These are phyloP conservation scores for Hypoxylon sp. DNA, from an alignment of 2,329 filamentous ascomycete species.

Conservation along the genomic window DNA sequence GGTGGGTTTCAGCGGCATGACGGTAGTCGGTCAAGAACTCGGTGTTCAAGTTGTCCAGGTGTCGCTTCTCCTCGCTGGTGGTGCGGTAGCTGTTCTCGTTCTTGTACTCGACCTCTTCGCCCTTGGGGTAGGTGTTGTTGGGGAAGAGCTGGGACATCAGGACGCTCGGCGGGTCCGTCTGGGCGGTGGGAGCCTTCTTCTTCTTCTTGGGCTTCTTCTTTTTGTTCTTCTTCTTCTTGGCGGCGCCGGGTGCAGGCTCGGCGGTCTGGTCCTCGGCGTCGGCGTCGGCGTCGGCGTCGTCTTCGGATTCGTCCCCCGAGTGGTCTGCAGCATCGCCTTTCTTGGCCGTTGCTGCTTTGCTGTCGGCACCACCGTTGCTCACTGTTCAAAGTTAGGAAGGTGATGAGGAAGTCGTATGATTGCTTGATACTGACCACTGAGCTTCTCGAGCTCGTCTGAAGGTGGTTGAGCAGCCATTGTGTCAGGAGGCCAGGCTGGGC, in stretches of 20 bases:
- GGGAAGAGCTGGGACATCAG: conserved; percentile 80
- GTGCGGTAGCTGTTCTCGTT: conserved; percentile 83
- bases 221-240: conserved; percentile 83
- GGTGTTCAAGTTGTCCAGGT: conserved; percentile 82
- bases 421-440: conserved; percentile 51
- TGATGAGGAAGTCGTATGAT: neutral
- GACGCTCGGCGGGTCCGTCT: conserved; percentile 82
- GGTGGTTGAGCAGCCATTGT: conserved; percentile 58
- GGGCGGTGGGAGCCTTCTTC: conserved; percentile 72
- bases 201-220: conserved; percentile 82
- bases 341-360: conserved; percentile 52
- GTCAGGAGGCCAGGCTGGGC: conserved; percentile 4
- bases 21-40: conserved; percentile 86
- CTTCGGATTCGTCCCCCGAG: conserved; percentile 65
- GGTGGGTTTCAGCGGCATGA: conserved; percentile 87
- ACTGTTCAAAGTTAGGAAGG: conserved; percentile 49
- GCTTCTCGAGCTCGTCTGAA: conserved; percentile 57
- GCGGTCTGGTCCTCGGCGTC: conserved; percentile 59
- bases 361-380: conserved; percentile 55
- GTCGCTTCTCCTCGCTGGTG: conserved; percentile 85
- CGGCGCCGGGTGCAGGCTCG: conserved; percentile 54
- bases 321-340: conserved; percentile 56
- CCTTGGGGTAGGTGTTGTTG: conserved; percentile 77
- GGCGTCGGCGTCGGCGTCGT: conserved; percentile 67
- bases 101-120: conserved; percentile 81